phyloP scores from a whole-genome alignment of 2,329 filamentous ascomycete genomes.

The Talaromyces sp. region DNA sequence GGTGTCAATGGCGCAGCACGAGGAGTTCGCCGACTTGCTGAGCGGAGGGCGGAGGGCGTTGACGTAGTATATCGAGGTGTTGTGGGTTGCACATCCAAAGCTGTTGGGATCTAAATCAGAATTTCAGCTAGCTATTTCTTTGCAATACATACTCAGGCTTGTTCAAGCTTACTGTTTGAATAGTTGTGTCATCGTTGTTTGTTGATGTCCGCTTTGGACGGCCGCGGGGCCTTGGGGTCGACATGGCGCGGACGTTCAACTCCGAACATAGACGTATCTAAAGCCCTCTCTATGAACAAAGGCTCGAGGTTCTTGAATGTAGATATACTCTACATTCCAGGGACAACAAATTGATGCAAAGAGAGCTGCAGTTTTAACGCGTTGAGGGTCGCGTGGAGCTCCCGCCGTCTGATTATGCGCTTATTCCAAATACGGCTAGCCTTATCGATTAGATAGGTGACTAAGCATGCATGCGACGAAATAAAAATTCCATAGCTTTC shows the following conservation, averaged over 20 bases:
- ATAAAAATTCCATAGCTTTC: constrained; percentile 18
- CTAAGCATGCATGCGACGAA: constrained; percentile 23
- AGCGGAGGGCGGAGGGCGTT: constrained; percentile 34
- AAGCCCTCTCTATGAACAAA: too few relatives aligned
- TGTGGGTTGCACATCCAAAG: constrained; percentile 24
- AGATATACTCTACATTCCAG: not conserved
- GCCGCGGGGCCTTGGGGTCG: constrained; percentile 18
- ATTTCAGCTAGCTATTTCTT: not conserved
- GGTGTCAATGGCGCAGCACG: constrained; percentile 51
- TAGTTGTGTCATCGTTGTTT: constrained; percentile 21
- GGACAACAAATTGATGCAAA: not conserved
- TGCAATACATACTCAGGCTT: not conserved
- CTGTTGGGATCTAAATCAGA: not conserved
- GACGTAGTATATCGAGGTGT: constrained; percentile 33
- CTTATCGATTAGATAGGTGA: constrained; percentile 37
- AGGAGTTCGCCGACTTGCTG: constrained; percentile 35
- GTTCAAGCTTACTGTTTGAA: constrained; percentile 7
- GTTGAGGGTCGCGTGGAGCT: constrained; percentile 14
- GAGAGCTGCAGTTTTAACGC: not conserved
- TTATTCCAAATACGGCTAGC: constrained; percentile 10
- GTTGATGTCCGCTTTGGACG: constrained; percentile 15
- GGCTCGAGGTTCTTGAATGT: too few relatives aligned
- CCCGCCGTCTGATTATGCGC: not conserved
- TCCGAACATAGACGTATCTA: not conserved
- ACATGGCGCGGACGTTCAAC: constrained; percentile 1